Evolutionary conservation across 2,329 filamentous ascomycete genomes (phyloP).

Genomic region (Ilyonectria robusta): DNA sequence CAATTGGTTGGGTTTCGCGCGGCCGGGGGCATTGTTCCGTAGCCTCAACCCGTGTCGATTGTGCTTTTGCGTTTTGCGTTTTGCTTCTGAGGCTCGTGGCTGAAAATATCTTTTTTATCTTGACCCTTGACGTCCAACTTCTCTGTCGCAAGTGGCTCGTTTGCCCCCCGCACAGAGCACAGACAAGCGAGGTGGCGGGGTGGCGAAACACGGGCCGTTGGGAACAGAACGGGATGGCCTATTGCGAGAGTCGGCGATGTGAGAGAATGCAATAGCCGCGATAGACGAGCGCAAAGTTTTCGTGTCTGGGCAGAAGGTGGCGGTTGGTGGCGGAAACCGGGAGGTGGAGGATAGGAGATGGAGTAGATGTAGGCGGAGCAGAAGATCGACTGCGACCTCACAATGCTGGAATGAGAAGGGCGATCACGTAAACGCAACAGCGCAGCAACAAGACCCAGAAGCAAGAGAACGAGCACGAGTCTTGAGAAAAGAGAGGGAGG

Average conservation of each 20-base stretch:
- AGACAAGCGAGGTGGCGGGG: slow-evolving; percentile 16
- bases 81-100: not conserved
- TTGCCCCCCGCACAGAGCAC: slow-evolving; percentile 20
- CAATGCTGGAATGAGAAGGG: not conserved
- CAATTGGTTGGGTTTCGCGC: slow-evolving; percentile 59
- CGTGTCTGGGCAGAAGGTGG: not conserved
- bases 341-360: not conserved
- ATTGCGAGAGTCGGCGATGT: not conserved
- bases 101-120: not conserved
- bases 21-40: slow-evolving; percentile 46
- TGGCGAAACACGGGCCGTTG: slow-evolving; percentile 26
- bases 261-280: not conserved
- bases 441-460: not conserved
- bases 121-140: slow-evolving; percentile 3
- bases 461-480: not conserved
- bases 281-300: not conserved
- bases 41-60: slow-evolving; percentile 22
- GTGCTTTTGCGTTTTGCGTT: not conserved
- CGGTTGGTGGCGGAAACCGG: not conserved
- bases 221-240: slow-evolving; percentile 1
- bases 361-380: not conserved
- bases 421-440: not conserved
- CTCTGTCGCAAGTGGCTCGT: not conserved
- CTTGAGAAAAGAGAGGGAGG: not conserved
- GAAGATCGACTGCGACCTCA: not conserved